Base-by-base conservation (phyloP, 345 rosid genomes). In the Aquilaria sinensis region DNA sequence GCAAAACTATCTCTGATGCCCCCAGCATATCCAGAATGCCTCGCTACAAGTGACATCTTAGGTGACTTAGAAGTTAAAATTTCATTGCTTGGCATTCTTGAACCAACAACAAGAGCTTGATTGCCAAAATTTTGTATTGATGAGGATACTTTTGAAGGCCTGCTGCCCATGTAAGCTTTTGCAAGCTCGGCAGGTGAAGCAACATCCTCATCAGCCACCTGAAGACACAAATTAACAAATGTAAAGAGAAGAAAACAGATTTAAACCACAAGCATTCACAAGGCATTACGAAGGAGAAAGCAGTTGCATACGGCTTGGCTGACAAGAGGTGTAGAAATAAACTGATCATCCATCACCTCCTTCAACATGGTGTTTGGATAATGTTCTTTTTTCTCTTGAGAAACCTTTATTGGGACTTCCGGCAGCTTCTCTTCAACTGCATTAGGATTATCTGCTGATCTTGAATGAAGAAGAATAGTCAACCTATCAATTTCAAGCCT, bases 131-230 rank as follows among this genome's bases (percentile, higher is more conserved):
- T 79, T 49, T 78, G 71, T 69, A 56, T 75, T 66, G 93, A 78
- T 31, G 88, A 80, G 48, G 88, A 81, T 59, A 82, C 81, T 74
- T 83, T 87, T 50, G 91, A 83, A 56, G 90, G 84, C 80, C 93
- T 83, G 72, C 84, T 80, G 53, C 87, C 90, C 97, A 91, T 94
- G 85, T 83, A 94, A 64, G 89, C 93, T 78, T 83, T 91, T 72
- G 99, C 98, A 77, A 95, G 96, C 86, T 89, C 94, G 52, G 90
- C 86, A 62, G 99, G 97, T 52, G 96, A 83, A 56, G 85, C 86
- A 73, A 73, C 74, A 67, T 90, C 80, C 76, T 85, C 91, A 47
- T 77, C 86, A 58, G 75, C 69, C 56, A 82, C 92, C 99, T 95
- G 84, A 31, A 64, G 56, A 75, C 54, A 53, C 63, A 47, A 62